Conservation (phyloP, 1,284 basidiomycete genomes). For the Wallemia mellicola region DNA sequence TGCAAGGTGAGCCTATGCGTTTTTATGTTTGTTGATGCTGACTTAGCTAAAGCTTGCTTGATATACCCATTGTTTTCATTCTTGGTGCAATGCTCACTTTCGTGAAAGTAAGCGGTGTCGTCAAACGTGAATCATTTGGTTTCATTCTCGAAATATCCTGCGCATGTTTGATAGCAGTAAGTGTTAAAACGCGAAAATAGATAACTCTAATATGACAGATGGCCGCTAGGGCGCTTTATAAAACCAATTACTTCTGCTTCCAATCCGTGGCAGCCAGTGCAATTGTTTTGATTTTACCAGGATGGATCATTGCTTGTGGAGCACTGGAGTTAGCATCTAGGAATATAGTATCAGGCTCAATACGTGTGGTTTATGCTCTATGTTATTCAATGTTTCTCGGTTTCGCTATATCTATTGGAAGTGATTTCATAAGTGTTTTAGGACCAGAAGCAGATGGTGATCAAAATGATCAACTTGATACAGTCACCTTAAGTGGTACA, state of each 20-base stretch:
- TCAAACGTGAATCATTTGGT: constrained; percentile 50
- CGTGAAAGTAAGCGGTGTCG: constrained; percentile 40
- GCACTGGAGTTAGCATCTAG: constrained; percentile 6
- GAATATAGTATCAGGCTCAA: constrained; percentile 7
- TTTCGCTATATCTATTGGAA: constrained; percentile 62
- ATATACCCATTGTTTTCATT: constrained; percentile 45
- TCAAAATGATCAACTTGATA: constrained; percentile 11
- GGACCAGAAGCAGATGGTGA: constrained; percentile 31
- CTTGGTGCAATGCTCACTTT: constrained; percentile 40
- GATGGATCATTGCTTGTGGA: constrained; percentile 16
- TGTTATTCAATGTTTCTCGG: constrained; percentile 17
- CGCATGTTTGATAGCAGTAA: constrained; percentile 1
- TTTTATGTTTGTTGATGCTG: no score
- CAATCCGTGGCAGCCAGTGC: constrained; percentile 51
- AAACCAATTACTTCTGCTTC: constrained; percentile 30
- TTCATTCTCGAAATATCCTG: constrained; percentile 58
- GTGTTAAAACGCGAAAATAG: not conserved
- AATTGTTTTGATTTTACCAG: constrained; percentile 44
- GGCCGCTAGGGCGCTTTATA: constrained; percentile 29
- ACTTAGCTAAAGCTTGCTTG: constrained; percentile 31
- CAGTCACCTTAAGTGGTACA: constrained; percentile 28
- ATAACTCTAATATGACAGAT: not conserved
- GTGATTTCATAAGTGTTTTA: constrained; percentile 49
- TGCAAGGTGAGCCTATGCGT: constrained; percentile 17
- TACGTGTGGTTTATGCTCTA: constrained; percentile 7